These are phyloP conservation scores for Calocybe cyanea DNA, from an alignment of 768 basidiomycete genomes.

Conservation along the genomic window DNA sequence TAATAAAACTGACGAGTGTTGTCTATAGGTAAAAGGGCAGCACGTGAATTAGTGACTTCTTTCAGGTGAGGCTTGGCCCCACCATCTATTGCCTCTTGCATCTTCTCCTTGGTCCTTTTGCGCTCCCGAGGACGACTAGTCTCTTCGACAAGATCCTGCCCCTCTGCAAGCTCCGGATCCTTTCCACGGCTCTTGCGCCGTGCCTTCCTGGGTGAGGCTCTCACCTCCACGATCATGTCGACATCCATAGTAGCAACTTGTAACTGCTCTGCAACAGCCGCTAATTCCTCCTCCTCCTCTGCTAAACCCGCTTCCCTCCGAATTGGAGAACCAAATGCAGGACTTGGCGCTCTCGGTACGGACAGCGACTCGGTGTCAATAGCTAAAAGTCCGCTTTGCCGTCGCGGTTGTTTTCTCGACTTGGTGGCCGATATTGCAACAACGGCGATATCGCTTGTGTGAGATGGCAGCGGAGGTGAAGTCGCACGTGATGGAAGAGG, in stretches of 20 bases:
- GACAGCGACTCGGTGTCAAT: conserved; percentile 35
- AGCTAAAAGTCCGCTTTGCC: conserved; percentile 56
- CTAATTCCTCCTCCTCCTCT: conserved; percentile 53
- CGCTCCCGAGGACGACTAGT: conserved; percentile 18
- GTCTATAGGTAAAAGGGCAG: conserved; percentile 40
- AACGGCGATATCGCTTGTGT: conserved; percentile 23
- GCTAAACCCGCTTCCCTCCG: conserved; percentile 52
- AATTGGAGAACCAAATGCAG: conserved; percentile 63
- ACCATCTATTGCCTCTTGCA: conserved; percentile 31
- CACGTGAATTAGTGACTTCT: conserved; percentile 61
- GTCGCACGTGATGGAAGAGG: conserved; percentile 41
- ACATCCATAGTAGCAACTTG: conserved; percentile 33
- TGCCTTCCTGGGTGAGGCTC: conserved; percentile 37
- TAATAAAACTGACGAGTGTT: conserved; percentile 31
- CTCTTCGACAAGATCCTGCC: conserved; percentile 19
- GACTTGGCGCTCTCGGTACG: conserved; percentile 58
- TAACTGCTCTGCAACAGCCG: conserved; percentile 27
- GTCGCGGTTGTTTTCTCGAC: conserved; percentile 36
- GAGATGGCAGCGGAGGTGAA: conserved; percentile 34
- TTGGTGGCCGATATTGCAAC: conserved; percentile 21
- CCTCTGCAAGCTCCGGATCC: conserved; percentile 31
- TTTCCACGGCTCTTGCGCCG: conserved; percentile 43
- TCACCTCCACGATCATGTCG: conserved; percentile 24
- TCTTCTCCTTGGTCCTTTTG: conserved; percentile 35
- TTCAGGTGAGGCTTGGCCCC: conserved; percentile 49